Evolutionary conservation across 768 basidiomycete species (phyloP), one percentile per base, ranked within the genome.

Genomic region (Mycena indigotica): DNA sequence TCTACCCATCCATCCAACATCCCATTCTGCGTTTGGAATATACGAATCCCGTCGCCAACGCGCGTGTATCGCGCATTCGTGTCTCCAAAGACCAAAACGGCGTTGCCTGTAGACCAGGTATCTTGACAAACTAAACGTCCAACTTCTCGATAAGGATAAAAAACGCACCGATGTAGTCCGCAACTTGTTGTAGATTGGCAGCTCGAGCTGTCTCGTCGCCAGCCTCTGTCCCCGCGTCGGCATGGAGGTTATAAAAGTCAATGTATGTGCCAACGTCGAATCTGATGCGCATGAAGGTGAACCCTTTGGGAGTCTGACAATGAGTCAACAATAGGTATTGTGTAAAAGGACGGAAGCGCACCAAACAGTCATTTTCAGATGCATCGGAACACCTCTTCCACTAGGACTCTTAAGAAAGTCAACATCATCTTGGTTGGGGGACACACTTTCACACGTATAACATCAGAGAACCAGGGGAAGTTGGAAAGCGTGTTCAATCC

Each of bases 231-330:
- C 73, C 75, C 19, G 75, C 74, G 52, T 77, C 74, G 2, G 72
- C 67, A 51, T 77, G 75, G 12, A 77, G 68, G 61, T 77, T 75
- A 63, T 75, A 75, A 13, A 73, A 62, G 52, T 75, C 74, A 5
- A 75, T 41, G 66, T 69, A 75, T 21, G 68, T 55, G 6, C 74
- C 74, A 19, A 72, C 72, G 10, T 68, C 61, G 35, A 70, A 62
- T 39, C 66, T 64, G 2, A 72, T 40, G 45, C 74, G 73, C 65
- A 70, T 68, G 62, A 72, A 74, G 0, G 72, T 75, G 68, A 77
- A 77, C 8, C 75, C 74, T 56, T 75, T 75, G 0, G 74, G 74
- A 12, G 74, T 75, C 17, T 35, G 17, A 8, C 32, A 35, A 8
- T 8, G 32, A 8, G 32, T 35, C 32, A 35, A 35, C 32, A 35